Evolutionary conservation across 2,329 filamentous ascomycete genomes (phyloP), one percentile per base, ranked within the genome.

Genomic region (Colletotrichum filicis): DNA sequence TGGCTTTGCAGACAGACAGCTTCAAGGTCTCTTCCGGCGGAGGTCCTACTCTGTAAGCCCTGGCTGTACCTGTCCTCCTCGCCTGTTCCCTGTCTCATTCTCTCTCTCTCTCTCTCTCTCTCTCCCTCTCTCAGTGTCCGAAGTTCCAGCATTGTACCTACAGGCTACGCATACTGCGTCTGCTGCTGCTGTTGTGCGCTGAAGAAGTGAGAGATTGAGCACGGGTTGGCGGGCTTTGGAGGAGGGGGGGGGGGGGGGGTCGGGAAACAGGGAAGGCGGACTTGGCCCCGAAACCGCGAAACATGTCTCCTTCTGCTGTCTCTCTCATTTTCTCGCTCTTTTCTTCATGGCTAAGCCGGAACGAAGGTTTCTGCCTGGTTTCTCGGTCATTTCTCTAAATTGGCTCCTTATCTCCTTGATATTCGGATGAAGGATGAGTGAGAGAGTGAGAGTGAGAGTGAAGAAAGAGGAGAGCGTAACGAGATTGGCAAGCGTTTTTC

Each of bases 1-100:
- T 66, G 61, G 19, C 55, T 26, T 37, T 60, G 67, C 67, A 66
- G 66, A 37, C 9, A 53, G 56, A 53, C 60, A 24, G 46, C 11
- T 32, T 26, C 19, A 32, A 46, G 42, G 35, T 32, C 58, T 46
- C 58, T 32, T 60, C 5, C 42, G 6, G 42, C 22, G 58, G 12
- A 52, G 26, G n/a, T 30, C 26, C 14, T 30, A 19, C 22, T 19
- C 26, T 26, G 46, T 24, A 62, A 22, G 59, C 59, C 46, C 59
- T 62, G 26, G 42, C 26, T 9, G n/a, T 35, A 32, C 22, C 26
- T 7, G 4, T 16, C 16, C 42, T 16, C 37, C 4, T 32, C 24
- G 22, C 37, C 6, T 46, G 16, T 16, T 19, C 37, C 37, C 16
- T 16, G 16, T 46, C 37, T 46, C 30, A 32, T 14, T 16, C 37